Conservation (phyloP, 1,139 yeast species). For the Protomyces macrosporus region DNA sequence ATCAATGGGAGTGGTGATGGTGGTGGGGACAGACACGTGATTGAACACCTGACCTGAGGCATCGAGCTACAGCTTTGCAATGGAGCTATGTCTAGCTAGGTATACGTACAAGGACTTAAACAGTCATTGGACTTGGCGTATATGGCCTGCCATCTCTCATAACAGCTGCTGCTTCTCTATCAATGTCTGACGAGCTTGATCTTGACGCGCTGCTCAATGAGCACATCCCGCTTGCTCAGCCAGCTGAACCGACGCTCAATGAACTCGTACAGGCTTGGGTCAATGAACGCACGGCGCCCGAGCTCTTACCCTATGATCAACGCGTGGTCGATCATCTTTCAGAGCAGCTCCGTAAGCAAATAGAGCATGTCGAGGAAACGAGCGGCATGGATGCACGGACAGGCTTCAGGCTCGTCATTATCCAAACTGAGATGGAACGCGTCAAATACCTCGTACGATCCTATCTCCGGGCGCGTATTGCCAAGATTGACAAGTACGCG, state of each 20-base stretch:
- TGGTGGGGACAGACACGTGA: too few relatives aligned
- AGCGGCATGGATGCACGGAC: constrained; percentile 12
- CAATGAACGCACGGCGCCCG: constrained; percentile 27
- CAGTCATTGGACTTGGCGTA: too few relatives aligned
- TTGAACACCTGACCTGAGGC: too few relatives aligned
- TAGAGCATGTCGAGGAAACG: constrained; percentile 11
- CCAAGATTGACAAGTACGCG: constrained; percentile 61
- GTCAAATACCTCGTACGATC: constrained; percentile 72
- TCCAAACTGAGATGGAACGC: constrained; percentile 88
- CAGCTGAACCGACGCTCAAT: neutral
- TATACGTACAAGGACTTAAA: too few relatives aligned
- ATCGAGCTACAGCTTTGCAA: too few relatives aligned
- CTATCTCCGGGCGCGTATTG: constrained; percentile 69
- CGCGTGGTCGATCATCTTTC: constrained; percentile 12
- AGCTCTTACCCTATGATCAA: constrained; percentile 23
- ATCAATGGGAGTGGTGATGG: too few relatives aligned
- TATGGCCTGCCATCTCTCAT: neutral
- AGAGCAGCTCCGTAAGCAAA: constrained; percentile 14
- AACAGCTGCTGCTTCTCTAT: neutral
- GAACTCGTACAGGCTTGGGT: constrained; percentile 19
- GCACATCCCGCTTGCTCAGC: neutral
- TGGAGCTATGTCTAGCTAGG: too few relatives aligned
- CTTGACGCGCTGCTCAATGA: neutral
- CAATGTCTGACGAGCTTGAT: neutral
- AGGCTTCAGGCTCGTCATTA: constrained; percentile 61